These are phyloP conservation scores for Zygoascus flipseniorum DNA, from an alignment of 805 yeast species.

Conservation along the genomic window DNA sequence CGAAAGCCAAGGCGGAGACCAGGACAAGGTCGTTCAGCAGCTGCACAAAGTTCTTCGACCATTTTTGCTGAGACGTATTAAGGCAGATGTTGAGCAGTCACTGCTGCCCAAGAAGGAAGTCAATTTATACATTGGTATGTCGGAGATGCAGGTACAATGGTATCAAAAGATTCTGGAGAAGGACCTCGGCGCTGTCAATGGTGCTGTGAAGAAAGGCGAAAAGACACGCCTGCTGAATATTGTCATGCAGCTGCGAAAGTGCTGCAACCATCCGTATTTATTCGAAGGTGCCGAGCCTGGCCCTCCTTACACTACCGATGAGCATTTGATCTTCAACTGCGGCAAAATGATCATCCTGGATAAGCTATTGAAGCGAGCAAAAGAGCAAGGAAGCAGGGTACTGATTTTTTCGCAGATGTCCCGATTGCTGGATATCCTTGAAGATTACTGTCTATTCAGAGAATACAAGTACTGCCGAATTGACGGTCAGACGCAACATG, in stretches of 20 bases:
- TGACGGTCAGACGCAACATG: constrained; percentile 90
- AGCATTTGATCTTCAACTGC: constrained; percentile 80
- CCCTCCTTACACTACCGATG: constrained; percentile 94
- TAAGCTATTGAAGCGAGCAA: constrained; percentile 63
- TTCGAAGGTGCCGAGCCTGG: constrained; percentile 99
- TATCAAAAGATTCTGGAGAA: constrained; percentile 80
- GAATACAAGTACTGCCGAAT: constrained; percentile 83
- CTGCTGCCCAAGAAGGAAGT: constrained; percentile 84
- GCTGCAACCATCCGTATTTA: constrained; percentile 94
- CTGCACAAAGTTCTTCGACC: constrained; percentile 84
- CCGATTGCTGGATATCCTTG: constrained; percentile 77
- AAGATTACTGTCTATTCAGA: constrained; percentile 82
- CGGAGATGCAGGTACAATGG: constrained; percentile 92
- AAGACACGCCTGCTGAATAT: constrained; percentile 85
- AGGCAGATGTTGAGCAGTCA: constrained; percentile 87
- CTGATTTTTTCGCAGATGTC: constrained; percentile 92
- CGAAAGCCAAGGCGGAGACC: constrained; percentile 46
- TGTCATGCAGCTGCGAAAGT: constrained; percentile 93
- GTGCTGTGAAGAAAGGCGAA: constrained; percentile 89
- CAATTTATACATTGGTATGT: constrained; percentile 88
- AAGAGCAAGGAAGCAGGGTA: constrained; percentile 77
- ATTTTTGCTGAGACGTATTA: constrained; percentile 78
- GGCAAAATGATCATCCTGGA: constrained; percentile 89
- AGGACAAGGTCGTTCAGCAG: constrained; percentile 80
- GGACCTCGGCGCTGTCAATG: constrained; percentile 94